Percentiles rank a stretch among this genome's conserved stretches.
These are phyloP conservation scores for Erysimum cheiri DNA, from an alignment of 441 rosid genomes.

Conservation along the genomic window DNA sequence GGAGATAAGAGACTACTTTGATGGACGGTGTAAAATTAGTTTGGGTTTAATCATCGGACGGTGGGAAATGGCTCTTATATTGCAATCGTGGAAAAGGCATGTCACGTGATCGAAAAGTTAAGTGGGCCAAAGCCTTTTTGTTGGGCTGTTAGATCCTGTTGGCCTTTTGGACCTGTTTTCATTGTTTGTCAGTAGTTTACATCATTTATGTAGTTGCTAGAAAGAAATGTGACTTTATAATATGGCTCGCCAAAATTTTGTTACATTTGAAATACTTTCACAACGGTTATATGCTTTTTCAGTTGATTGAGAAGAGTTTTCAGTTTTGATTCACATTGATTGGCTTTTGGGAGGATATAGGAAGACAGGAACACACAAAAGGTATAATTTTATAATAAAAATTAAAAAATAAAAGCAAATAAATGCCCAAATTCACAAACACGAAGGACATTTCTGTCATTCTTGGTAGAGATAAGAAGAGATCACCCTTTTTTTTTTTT, in stretches of 20 bases:
- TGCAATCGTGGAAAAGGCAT: slow-evolving; percentile 40
- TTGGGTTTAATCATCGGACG: slow-evolving; percentile 52
- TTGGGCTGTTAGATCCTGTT: slow-evolving; percentile 25
- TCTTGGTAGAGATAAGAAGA: slow-evolving; percentile 21
- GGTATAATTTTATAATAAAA: slow-evolving; percentile 10
- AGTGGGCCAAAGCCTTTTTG: slow-evolving; percentile 30
- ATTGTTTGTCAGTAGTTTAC: neutral
- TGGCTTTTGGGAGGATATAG: neutral
- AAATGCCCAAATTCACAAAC: slow-evolving; percentile 31
- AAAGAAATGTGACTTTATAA: neutral
- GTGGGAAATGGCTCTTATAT: slow-evolving; percentile 34
- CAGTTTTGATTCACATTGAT: slow-evolving; percentile 13
- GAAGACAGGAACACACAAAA: neutral
- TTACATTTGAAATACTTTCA: neutral
- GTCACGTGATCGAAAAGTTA: slow-evolving; percentile 25
- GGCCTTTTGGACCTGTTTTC: slow-evolving; percentile 32
- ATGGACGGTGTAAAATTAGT: slow-evolving; percentile 50
- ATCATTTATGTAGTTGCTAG: too few species aligned
- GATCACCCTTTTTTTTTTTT: neutral
- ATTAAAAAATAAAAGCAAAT: neutral
- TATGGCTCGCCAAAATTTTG: neutral
- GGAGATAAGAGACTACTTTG: slow-evolving; percentile 39
- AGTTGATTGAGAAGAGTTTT: slow-evolving; percentile 10
- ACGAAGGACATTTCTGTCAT: slow-evolving; percentile 21
- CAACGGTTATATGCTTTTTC: neutral